Percentiles rank a stretch among this genome's conserved stretches.
Evolutionary conservation across 1,284 basidiomycete genomes (phyloP).

Genomic region (Schizopora paradoxa): DNA sequence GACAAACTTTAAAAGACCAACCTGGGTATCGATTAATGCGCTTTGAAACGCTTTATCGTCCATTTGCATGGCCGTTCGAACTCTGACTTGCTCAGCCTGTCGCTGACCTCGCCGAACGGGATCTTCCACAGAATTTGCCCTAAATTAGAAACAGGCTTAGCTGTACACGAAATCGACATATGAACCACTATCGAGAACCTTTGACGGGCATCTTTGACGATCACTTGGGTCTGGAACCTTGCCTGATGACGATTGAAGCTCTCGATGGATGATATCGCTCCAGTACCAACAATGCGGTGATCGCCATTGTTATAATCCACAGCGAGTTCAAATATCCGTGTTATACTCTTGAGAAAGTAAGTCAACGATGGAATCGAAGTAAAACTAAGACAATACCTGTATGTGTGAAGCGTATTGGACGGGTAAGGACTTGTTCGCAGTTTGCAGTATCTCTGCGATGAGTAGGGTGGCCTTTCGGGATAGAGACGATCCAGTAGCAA

Average conservation of each 20-base stretch:
- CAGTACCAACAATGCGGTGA: conserved; percentile 78
- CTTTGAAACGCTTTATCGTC: conserved; percentile 88
- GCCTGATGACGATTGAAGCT: conserved; percentile 84
- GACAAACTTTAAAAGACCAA: conserved; percentile 27
- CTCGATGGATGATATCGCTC: conserved; percentile 85
- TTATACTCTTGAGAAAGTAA: conserved; percentile 58
- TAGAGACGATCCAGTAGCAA: conserved; percentile 60
- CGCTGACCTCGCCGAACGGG: conserved; percentile 82
- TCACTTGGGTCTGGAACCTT: conserved; percentile 48
- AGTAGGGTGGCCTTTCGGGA: conserved; percentile 86
- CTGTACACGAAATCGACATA: not conserved
- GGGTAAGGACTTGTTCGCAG: conserved; percentile 88
- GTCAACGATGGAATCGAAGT: not conserved
- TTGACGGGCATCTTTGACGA: conserved; percentile 50
- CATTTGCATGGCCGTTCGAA: conserved; percentile 88
- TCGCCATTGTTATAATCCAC: conserved; percentile 69
- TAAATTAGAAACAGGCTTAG: conserved; percentile 26
- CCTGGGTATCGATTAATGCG: conserved; percentile 80
- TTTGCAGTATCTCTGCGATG: conserved; percentile 87
- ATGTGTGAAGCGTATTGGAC: conserved; percentile 76
- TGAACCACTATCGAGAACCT: conserved; percentile 42
- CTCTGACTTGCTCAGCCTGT: conserved; percentile 85
- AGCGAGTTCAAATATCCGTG: conserved; percentile 81
- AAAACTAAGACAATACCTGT: conserved; percentile 45
- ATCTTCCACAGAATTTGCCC: conserved; percentile 85